Evolutionary conservation across 345 rosid genomes (phyloP).

Genomic region (Litchi chinensis): DNA sequence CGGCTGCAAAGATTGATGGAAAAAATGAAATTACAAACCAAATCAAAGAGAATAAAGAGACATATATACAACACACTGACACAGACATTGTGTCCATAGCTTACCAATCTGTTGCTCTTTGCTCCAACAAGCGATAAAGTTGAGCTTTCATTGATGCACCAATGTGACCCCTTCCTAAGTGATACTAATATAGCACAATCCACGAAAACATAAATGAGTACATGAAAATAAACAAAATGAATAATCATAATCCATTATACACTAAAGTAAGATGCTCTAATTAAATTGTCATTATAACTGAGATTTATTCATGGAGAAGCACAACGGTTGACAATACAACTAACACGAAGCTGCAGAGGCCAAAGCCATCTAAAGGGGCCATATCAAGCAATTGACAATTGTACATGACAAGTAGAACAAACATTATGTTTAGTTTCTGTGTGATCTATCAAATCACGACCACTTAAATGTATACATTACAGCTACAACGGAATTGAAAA

Average conservation of each 20-base stretch:
- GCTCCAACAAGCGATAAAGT: slow-evolving; percentile 70
- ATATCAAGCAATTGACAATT: background rate
- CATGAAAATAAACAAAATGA: background rate
- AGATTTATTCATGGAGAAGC: background rate
- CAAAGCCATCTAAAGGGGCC: background rate
- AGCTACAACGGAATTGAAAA: background rate
- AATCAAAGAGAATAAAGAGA: background rate
- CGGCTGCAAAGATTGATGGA: slow-evolving; percentile 50
- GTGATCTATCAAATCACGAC: background rate
- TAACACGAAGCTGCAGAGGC: background rate
- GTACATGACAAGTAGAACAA: background rate
- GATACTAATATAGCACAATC: slow-evolving; percentile 53
- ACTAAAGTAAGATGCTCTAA: background rate
- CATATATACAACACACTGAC: slow-evolving; percentile 11
- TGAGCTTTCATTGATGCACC: slow-evolving; percentile 73
- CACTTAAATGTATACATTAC: no score
- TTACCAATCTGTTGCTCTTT: slow-evolving; percentile 87
- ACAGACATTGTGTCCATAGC: slow-evolving; percentile 15
- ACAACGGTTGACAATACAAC: no score
- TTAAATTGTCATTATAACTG: background rate
- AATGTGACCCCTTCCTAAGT: slow-evolving; percentile 88
- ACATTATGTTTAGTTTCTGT: background rate
- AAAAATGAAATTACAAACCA: slow-evolving; percentile 3
- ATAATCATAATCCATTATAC: background rate
- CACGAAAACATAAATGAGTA: slow-evolving; percentile 3